Conservation (phyloP, 495 filamentous ascomycete genomes). For the Filosporella fistucella region DNA sequence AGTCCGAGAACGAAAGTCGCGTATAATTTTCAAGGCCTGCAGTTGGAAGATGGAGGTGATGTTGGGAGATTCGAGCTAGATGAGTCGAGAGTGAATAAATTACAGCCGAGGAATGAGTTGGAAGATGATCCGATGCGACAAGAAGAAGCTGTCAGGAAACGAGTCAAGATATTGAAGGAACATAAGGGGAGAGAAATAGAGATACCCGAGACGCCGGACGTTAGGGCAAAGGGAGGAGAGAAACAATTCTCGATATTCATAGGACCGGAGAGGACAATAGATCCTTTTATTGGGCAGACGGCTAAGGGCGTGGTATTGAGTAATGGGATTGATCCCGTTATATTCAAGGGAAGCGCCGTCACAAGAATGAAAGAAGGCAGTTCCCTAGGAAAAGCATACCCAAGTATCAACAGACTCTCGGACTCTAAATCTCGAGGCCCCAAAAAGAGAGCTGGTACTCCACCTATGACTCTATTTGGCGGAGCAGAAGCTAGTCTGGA, state of each 20-base stretch:
- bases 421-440: constrained; percentile 37
- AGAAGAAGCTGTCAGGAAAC: constrained; percentile 13
- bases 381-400: constrained; percentile 28
- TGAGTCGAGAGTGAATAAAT: constrained; percentile 21
- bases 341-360: constrained; percentile 13
- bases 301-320: constrained; percentile 15
- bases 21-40: constrained; percentile 58
- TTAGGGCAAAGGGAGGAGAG: constrained; percentile 1
- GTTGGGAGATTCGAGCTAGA: constrained; percentile 18
- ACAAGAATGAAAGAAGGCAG: constrained; percentile 15
- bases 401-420: constrained; percentile 32
- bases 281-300: constrained; percentile 26
- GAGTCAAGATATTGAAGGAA: constrained; percentile 20
- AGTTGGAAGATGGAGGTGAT: constrained; percentile 46
- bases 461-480: constrained; percentile 29
- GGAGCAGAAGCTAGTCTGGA: constrained; percentile 5
- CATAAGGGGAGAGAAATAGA: constrained; percentile 5
- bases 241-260: constrained; percentile 10
- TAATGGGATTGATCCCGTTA: constrained; percentile 18
- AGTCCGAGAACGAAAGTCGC: constrained; percentile 64
- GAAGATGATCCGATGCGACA: constrained; percentile 11
- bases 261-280: constrained; percentile 17
- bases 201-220: constrained; percentile 19
- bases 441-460: constrained; percentile 38
- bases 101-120: constrained; percentile 15